Base-by-base conservation (phyloP, 2,329 filamentous ascomycete genomes). In the Aspergillaceae sp. region DNA sequence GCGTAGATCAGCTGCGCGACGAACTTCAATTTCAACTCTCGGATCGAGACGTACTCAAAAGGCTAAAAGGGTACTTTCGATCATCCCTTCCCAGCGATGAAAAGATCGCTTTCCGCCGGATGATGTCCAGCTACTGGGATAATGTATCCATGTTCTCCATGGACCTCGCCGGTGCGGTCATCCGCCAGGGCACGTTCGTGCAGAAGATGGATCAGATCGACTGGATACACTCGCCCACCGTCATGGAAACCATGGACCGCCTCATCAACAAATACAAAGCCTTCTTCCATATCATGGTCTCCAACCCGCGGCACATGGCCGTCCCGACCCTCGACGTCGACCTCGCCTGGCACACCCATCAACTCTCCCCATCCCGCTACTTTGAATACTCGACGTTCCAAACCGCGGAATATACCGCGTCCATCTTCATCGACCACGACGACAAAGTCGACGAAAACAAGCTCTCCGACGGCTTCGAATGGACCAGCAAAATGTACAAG, bases 391-490 rank as follows among this genome's bases (percentile, higher is more conserved):
- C 78, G 1, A 59, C 74, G 1, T 45, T 43, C 0, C 61, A 63
- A 26, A 75, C 74, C n/a, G 5, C 28, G n/a, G 7, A 3, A 8
- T 2, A 19, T 19, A 19, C 19, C 19, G 19, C 19, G 19, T 41
- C 48, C 10, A 78, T 75, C 42, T 87, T 88, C 58, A 77, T 91
- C 54, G 82, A 90, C 59, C 87, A 94, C 58, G 84, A 92, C 62
- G 88, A 94, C 71, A 91, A 91, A 66, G 80, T 94, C 26, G 80
- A 83, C 42, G 83, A 89, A 56, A 70, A 69, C 9, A 75, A 73
- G 42, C 74, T 94, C 5, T 78, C 78, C 40, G 70, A 72, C 1
- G 72, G 75, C 4, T 92, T 92, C 57, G 79, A 82, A 59, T 86
- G 79, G 77, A 94, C 87, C 0, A 79, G 76, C 57, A 83, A 82